Conservation (phyloP, 495 filamentous ascomycete species). For the Lentithecium fluviatile region DNA sequence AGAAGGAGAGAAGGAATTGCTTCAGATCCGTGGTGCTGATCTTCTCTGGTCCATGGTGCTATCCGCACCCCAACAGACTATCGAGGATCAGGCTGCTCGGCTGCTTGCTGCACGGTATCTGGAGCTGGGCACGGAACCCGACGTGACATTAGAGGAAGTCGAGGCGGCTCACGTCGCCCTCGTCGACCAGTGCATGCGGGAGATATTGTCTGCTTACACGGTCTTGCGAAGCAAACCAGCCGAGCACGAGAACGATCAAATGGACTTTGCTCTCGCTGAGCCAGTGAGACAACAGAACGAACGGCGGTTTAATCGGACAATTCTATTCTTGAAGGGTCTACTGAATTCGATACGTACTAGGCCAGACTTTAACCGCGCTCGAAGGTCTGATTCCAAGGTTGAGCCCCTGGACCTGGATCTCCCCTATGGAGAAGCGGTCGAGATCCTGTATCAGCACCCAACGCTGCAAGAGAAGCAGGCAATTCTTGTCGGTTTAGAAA, state of each 20-base stretch:
- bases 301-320: slow-evolving; percentile 23
- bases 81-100: slow-evolving; percentile 66
- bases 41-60: slow-evolving; percentile 82
- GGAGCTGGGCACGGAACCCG: slow-evolving; percentile 50
- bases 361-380: slow-evolving; percentile 26
- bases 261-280: slow-evolving; percentile 25
- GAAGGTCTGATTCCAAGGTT: slow-evolving; percentile 24
- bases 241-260: slow-evolving; percentile 3
- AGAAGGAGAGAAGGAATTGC: slow-evolving; percentile 43
- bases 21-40: slow-evolving; percentile 64
- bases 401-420: slow-evolving; percentile 17
- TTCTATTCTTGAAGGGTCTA: slow-evolving; percentile 31
- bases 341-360: slow-evolving; percentile 21
- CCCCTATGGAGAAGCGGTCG: slow-evolving; percentile 45
- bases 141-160: slow-evolving; percentile 49
- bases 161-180: slow-evolving; percentile 75
- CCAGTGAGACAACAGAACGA: slow-evolving; percentile 5
- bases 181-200: slow-evolving; percentile 72
- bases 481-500: slow-evolving; percentile 61
- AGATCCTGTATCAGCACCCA: slow-evolving; percentile 73
- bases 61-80: slow-evolving; percentile 63
- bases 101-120: slow-evolving; percentile 76
- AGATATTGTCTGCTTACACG: slow-evolving; percentile 49
- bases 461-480: slow-evolving; percentile 56
- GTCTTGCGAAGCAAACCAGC: slow-evolving; percentile 5